A percentile compares a stretch with the other conserved stretches of the same genome.
phyloP scores from a whole-genome alignment of 495 filamentous ascomycete species.

The Penicillium turbatum region DNA sequence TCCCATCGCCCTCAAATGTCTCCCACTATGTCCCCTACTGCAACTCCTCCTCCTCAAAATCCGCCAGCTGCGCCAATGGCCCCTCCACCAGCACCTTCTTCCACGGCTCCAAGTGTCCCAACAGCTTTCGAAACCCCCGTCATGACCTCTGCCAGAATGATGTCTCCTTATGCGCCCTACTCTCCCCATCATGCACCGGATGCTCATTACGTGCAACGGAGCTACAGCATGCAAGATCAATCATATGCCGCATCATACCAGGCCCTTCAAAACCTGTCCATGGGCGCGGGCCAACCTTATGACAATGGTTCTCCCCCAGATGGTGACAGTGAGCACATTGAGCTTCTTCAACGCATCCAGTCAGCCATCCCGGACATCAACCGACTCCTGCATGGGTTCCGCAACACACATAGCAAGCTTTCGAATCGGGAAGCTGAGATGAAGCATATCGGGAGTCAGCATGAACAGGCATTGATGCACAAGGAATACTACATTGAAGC shows the following conservation, averaged over 20 bases:
- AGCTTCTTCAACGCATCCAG: conserved; percentile 46
- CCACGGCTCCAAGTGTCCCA: conserved; percentile 27
- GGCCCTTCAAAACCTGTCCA: conserved; percentile 27
- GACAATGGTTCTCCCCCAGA: conserved; percentile 37
- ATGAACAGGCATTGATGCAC: conserved; percentile 45
- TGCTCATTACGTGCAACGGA: conserved; percentile 28
- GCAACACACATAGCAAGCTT: conserved; percentile 41
- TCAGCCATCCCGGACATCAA: conserved; percentile 49
- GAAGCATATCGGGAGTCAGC: conserved; percentile 43
- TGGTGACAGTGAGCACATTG: conserved; percentile 35
- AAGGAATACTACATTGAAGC: conserved; percentile 53
- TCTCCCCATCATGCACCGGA: conserved; percentile 19
- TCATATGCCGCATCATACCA: conserved; percentile 33
- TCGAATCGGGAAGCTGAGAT: conserved; percentile 43
- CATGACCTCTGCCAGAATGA: conserved; percentile 32
- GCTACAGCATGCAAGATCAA: conserved; percentile 27
- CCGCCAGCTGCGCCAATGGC: not conserved
- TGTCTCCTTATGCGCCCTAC: conserved; percentile 38
- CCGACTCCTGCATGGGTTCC: conserved; percentile 44
- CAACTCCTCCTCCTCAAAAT: conserved; percentile 19
- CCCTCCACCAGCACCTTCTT: conserved; percentile 14
- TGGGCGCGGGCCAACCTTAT: conserved; percentile 19
- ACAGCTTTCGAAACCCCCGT: conserved; percentile 36
- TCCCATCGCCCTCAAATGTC: conserved; percentile 38
- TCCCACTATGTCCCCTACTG: conserved; percentile 38